Percentiles rank a stretch among this genome's conserved stretches.
Conservation (phyloP, 768 basidiomycete species). For the Hysterangium stoloniferum region DNA sequence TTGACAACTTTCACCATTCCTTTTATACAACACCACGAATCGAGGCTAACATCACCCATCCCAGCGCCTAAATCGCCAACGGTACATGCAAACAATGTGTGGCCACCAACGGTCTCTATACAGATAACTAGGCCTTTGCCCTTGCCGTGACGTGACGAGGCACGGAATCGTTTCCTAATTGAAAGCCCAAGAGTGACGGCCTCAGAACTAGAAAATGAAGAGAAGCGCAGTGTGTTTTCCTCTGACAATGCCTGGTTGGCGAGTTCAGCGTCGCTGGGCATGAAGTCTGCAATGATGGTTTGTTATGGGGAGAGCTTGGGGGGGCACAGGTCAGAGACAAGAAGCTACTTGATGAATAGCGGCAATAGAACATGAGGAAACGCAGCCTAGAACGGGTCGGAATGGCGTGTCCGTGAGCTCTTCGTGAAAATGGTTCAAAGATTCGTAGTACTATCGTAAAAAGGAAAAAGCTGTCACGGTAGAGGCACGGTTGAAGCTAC, state of each 20-base stretch:
- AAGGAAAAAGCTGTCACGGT: too few relatives aligned
- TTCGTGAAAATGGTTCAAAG: too few relatives aligned
- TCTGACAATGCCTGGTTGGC: slow-evolving; percentile 65
- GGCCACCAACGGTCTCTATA: slow-evolving; percentile 71
- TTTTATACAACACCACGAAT: slow-evolving; percentile 72
- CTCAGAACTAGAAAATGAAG: slow-evolving; percentile 66
- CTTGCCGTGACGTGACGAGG: slow-evolving; percentile 58
- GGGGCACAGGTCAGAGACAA: neutral
- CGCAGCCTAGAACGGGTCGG: neutral
- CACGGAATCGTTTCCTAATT: slow-evolving; percentile 76
- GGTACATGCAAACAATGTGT: slow-evolving; percentile 74
- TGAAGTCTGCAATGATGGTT: neutral
- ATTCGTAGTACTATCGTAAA: too few relatives aligned
- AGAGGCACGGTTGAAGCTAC: too few relatives aligned
- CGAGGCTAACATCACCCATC: slow-evolving; percentile 68
- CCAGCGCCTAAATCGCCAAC: slow-evolving; percentile 75
- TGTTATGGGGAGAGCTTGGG: neutral
- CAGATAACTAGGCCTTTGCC: slow-evolving; percentile 79
- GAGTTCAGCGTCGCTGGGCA: slow-evolving; percentile 54
- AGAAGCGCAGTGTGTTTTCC: slow-evolving; percentile 63
- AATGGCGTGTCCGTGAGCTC: neutral
- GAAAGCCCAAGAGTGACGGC: slow-evolving; percentile 77
- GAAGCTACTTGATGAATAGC: neutral
- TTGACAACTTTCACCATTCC: slow-evolving; percentile 67
- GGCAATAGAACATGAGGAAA: neutral